Evolutionary conservation across 202 grass and related monocot genomes (phyloP).

Genomic region (Eragrostis tef): DNA sequence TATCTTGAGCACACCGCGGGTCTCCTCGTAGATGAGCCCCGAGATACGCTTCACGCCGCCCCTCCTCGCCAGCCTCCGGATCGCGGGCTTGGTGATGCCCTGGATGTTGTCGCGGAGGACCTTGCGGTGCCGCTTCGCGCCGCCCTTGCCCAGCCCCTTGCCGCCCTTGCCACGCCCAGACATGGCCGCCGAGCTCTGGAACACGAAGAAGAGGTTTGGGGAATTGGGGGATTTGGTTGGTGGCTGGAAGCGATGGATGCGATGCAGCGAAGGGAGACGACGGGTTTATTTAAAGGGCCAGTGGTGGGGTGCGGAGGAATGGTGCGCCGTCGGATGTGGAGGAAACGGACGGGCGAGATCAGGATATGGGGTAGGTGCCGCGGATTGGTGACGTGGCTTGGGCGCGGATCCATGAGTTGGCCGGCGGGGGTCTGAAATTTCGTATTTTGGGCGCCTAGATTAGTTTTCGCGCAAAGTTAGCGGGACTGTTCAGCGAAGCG

Average conservation of each 20-base stretch:
- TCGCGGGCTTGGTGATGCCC: slow-evolving; percentile 65
- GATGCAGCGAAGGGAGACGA: too few relatives aligned
- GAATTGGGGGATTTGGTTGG: slow-evolving; percentile 7
- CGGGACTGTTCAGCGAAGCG: not conserved
- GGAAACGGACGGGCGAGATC: not conserved
- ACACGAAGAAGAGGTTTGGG: not conserved
- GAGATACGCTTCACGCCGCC: slow-evolving; percentile 81
- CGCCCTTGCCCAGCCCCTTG: slow-evolving; percentile 64
- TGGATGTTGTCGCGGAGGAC: slow-evolving; percentile 81
- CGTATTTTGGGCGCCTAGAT: not conserved
- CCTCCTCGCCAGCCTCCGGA: slow-evolving; percentile 59
- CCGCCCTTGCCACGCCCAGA: slow-evolving; percentile 71
- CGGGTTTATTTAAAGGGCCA: not conserved
- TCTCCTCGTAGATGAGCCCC: slow-evolving; percentile 67
- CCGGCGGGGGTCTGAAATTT: not conserved
- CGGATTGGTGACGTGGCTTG: slow-evolving; percentile 50
- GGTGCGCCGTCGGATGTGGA: slow-evolving; percentile 34
- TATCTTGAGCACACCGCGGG: slow-evolving; percentile 93
- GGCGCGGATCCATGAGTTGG: slow-evolving; percentile 40
- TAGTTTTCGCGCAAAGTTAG: not conserved
- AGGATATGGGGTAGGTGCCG: not conserved
- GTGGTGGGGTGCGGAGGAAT: not conserved
- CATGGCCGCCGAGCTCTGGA: slow-evolving; percentile 43
- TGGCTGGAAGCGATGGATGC: not conserved
- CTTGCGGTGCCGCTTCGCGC: slow-evolving; percentile 78